phyloP scores from a whole-genome alignment of 768 basidiomycete genomes.

The Hericium erinaceus region DNA sequence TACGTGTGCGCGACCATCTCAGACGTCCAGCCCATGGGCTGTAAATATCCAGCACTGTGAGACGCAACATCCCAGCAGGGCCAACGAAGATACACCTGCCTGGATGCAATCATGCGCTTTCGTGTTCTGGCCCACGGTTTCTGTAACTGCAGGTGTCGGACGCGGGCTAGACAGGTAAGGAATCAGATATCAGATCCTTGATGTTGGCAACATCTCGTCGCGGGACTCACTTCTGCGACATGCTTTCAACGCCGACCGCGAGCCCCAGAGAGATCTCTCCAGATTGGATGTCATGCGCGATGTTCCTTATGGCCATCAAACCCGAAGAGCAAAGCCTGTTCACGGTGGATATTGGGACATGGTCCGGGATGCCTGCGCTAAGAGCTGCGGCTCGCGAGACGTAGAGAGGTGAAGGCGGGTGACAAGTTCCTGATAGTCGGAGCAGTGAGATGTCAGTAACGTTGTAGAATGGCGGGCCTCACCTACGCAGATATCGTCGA shows the following conservation, averaged over 20 bases:
- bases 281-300: slow-evolving; percentile 78
- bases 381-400: slow-evolving; percentile 81
- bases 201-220: slow-evolving; percentile 7
- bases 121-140: slow-evolving; percentile 45
- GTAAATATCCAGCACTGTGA: neutral
- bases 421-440: slow-evolving; percentile 56
- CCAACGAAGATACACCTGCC: slow-evolving; percentile 23
- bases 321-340: slow-evolving; percentile 94
- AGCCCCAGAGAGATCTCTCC: slow-evolving; percentile 84
- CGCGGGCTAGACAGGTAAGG: slow-evolving; percentile 41
- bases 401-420: slow-evolving; percentile 74
- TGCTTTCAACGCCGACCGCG: slow-evolving; percentile 76
- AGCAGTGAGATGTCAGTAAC: neutral
- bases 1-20: slow-evolving; percentile 82
- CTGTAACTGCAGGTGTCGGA: slow-evolving; percentile 60
- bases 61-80: neutral
- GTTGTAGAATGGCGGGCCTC: slow-evolving; percentile 15
- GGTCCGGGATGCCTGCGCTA: slow-evolving; percentile 79
- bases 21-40: slow-evolving; percentile 96
- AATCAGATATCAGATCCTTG: neutral
- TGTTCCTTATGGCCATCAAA: slow-evolving; percentile 84
- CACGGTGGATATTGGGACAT: slow-evolving; percentile 82
- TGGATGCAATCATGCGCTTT: slow-evolving; percentile 72
- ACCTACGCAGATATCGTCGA: slow-evolving; percentile 85
- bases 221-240: slow-evolving; percentile 60